A percentile compares a stretch with the other conserved stretches of the same genome.
phyloP scores from a whole-genome alignment of 1,139 yeast genomes.

The Yamadazyma friedrichii region DNA sequence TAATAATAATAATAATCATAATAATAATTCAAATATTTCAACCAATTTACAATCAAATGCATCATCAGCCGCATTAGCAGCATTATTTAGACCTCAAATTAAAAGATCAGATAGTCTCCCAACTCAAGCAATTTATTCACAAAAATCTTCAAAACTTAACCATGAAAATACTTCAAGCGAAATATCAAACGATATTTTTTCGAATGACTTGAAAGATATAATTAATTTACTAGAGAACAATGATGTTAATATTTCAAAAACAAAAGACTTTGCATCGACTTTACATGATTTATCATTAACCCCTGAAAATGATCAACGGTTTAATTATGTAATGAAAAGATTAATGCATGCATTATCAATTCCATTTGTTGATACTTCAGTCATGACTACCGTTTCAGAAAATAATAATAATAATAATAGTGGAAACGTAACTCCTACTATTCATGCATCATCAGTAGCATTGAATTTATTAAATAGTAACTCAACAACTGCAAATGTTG shows the following conservation, averaged over 20 bases:
- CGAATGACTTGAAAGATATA: conserved; percentile 44
- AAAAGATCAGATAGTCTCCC: conserved; percentile 40
- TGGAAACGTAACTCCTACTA: conserved; percentile 15
- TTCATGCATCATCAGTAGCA: conserved; percentile 28
- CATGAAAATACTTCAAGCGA: neutral
- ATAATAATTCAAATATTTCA: neutral
- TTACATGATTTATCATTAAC: conserved; percentile 56
- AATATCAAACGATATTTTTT: conserved; percentile 8
- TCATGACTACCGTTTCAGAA: conserved; percentile 30
- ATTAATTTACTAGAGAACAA: conserved; percentile 39
- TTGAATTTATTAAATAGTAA: conserved; percentile 23
- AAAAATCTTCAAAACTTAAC: conserved; percentile 2
- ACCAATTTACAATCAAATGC: conserved; percentile 44
- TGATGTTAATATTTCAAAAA: conserved; percentile 29
- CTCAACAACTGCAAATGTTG: conserved; percentile 1
- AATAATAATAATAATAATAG: conserved; percentile 4
- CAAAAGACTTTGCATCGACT: conserved; percentile 48
- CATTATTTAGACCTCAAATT: conserved; percentile 47
- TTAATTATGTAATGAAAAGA: conserved; percentile 48
- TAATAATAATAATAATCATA: neutral
- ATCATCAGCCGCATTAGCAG: conserved; percentile 63
- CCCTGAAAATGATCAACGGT: conserved; percentile 21
- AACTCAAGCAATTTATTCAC: conserved; percentile 22
- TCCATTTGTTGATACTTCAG: conserved; percentile 64
- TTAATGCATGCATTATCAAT: conserved; percentile 69